Evolutionary conservation across 78 protist species (phyloP).

Genomic region (Dictyostelium intermedium): DNA sequence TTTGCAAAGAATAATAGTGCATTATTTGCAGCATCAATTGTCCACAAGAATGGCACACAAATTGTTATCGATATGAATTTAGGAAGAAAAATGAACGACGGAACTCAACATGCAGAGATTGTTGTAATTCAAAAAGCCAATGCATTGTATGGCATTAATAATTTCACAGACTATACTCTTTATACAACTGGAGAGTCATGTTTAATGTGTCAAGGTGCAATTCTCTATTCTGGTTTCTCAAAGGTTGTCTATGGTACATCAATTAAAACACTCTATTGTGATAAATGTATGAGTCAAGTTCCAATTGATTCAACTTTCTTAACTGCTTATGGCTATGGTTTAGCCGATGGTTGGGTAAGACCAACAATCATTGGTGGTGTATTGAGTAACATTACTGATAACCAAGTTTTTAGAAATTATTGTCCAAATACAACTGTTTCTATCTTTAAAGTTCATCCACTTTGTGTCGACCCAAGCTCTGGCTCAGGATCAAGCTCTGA

Average conservation of each 20-base stretch:
- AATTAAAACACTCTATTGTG: slow-evolving; percentile 42
- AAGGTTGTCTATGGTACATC: slow-evolving; percentile 46
- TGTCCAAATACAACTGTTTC: background rate
- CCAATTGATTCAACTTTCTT: slow-evolving; percentile 8
- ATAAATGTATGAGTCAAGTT: slow-evolving; percentile 40
- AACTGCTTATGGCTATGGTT: slow-evolving; percentile 41
- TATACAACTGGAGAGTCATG: slow-evolving; percentile 62
- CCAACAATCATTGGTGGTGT: slow-evolving; percentile 17
- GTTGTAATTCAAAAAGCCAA: background rate
- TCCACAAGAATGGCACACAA: slow-evolving; percentile 30
- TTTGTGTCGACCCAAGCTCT: background rate
- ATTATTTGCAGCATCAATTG: slow-evolving; percentile 9
- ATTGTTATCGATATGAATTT: background rate
- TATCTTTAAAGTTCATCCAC: background rate
- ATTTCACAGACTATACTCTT: background rate
- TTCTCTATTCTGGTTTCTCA: background rate
- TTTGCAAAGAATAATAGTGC: background rate
- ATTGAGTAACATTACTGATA: slow-evolving; percentile 17
- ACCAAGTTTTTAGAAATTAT: slow-evolving; percentile 6
- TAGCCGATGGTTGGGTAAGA: background rate
- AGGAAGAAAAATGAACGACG: background rate
- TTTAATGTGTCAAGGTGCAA: slow-evolving; percentile 42
- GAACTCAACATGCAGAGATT: slow-evolving; percentile 35
- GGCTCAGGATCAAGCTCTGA: background rate
- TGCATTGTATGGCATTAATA: background rate